A percentile compares a stretch with the other conserved stretches of the same genome.
These are phyloP conservation scores for Torrubiella hemipterigena DNA, from an alignment of 2,329 filamentous ascomycete genomes.

Conservation along the genomic window DNA sequence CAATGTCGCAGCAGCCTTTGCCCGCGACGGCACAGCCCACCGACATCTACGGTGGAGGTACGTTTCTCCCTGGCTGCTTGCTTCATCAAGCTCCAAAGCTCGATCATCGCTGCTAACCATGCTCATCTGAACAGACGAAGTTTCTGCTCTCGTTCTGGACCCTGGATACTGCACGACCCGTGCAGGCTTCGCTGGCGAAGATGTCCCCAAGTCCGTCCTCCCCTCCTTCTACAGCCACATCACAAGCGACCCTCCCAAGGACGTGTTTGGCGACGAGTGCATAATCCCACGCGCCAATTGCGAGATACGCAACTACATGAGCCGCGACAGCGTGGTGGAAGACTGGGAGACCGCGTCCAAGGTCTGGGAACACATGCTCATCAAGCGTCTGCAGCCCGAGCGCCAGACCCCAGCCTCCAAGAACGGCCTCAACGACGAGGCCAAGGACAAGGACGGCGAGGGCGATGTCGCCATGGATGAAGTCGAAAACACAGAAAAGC, in stretches of 20 bases:
- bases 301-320: constrained; percentile 87
- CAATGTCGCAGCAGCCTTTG: constrained; percentile 45
- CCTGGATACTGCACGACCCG: constrained; percentile 84
- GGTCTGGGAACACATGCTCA: constrained; percentile 88
- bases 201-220: constrained; percentile 86
- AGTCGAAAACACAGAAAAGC: constrained; percentile 51
- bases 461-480: constrained; percentile 50
- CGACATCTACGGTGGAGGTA: constrained; percentile 53
- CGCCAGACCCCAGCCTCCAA: constrained; percentile 57
- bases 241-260: constrained; percentile 31
- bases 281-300: constrained; percentile 65
- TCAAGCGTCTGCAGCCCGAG: constrained; percentile 72
- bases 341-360: constrained; percentile 89
- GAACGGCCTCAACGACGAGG: constrained; percentile 67
- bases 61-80: constrained; percentile 8
- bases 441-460: constrained; percentile 45
- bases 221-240: constrained; percentile 76
- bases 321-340: constrained; percentile 77
- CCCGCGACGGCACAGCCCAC: constrained; percentile 45
- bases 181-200: constrained; percentile 94
- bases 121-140: constrained; percentile 58
- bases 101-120: constrained; percentile 2
- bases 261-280: constrained; percentile 82
- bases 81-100: constrained; percentile 4
- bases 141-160: constrained; percentile 92